phyloP scores from a whole-genome alignment of 352 stramenopile genomes.

The Pythium plurisporium region DNA sequence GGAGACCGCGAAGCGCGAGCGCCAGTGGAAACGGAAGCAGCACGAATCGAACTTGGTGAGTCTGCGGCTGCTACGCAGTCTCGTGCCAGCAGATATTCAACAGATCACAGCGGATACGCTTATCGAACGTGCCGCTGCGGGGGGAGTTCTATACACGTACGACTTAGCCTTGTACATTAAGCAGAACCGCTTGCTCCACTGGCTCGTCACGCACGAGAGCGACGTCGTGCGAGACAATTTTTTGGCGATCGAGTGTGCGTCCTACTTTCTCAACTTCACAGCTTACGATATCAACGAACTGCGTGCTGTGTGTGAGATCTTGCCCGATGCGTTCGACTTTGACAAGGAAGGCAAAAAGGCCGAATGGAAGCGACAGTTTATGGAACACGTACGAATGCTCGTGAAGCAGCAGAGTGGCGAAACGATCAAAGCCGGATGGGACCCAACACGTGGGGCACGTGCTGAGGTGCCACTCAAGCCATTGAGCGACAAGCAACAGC shows the following conservation, averaged over 20 bases:
- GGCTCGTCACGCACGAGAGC: constrained; percentile 67
- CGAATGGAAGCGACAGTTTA: constrained; percentile 54
- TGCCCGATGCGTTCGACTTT: constrained; percentile 63
- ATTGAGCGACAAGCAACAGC: constrained; percentile 46
- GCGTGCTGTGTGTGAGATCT: constrained; percentile 39
- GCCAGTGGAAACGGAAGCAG: constrained; percentile 38
- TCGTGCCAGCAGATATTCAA: constrained; percentile 54
- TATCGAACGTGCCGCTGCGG: constrained; percentile 29
- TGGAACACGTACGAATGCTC: constrained; percentile 54
- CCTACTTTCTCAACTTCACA: constrained; percentile 63
- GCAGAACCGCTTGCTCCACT: constrained; percentile 72
- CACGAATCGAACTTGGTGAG: constrained; percentile 34
- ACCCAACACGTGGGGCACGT: constrained; percentile 32
- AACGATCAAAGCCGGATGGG: constrained; percentile 61
- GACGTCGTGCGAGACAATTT: constrained; percentile 73
- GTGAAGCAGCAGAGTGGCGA: constrained; percentile 55
- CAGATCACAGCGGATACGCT: constrained; percentile 51
- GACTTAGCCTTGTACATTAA: constrained; percentile 77
- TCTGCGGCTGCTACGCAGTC: constrained; percentile 36
- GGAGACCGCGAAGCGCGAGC: constrained; percentile 51
- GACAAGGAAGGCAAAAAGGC: constrained; percentile 71
- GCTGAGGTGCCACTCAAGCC: constrained; percentile 54
- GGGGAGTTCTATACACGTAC: constrained; percentile 57
- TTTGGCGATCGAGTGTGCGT: constrained; percentile 50
- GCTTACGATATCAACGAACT: constrained; percentile 66